Base-by-base conservation (phyloP, 2,329 filamentous ascomycete species). In the Ramularia collo-cygni region DNA sequence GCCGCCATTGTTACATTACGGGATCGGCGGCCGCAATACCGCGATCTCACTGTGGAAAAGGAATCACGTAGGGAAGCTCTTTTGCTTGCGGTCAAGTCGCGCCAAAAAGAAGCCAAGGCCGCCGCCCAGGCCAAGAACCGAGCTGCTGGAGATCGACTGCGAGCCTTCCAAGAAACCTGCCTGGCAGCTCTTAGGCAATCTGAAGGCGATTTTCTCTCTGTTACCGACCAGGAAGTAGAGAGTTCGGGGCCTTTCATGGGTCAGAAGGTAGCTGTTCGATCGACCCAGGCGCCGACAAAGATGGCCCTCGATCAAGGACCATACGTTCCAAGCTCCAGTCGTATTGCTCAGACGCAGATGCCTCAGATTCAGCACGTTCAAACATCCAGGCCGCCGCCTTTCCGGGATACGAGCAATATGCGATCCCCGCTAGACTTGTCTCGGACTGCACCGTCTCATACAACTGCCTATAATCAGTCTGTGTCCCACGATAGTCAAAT, bases 331-430 rank as follows among this genome's bases (percentile, higher is more conserved):
- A 57, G 55, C 42, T 56, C 55, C 4, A 58, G 54, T 38, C 48
- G 58, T 9, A 48, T 62, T 14, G 55, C 48, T 8, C 59, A 62
- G 40, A 62, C 60, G 2, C 59, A 61, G 31, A 43, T 52, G 33
- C 50, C 30, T 28, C 37, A 30, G 16, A 24, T 24, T 6, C 21
- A 24, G 10, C 21, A 24, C n/a, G n/a, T n/a, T n/a, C n/a, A n/a
- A n/a, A n/a, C n/a, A 10, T 42, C 17, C 28, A 52, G 46, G 48
- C 45, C 40, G 24, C 46, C 35, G 32, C 52, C 42, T 30, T 35
- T 30, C 34, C 47, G 30, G 38, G 37, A 18, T 17, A 14, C 16
- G 13, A 18, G 21, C 24, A 35, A 35, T 10, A 37, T 38, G 17
- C 35, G 38, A 17, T 28, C 27, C 14, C 28, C 26, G 26, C 33